Conservation (phyloP, 176 grass and related monocot genomes). For the Thinopyrum elongatum region DNA sequence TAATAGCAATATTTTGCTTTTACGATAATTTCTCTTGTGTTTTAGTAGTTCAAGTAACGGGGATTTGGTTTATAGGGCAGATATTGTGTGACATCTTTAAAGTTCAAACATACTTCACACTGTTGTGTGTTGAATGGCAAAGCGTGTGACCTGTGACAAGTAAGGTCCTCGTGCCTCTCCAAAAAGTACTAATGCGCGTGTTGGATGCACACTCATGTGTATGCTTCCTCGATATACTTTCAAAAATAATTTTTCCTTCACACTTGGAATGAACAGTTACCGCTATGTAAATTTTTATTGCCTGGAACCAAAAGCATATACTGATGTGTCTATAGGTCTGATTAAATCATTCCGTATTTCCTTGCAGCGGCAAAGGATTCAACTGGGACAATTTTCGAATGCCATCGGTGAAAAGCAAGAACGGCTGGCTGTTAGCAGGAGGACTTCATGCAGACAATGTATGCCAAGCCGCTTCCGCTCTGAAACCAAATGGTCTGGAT, state of each 20-base stretch:
- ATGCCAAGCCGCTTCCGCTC: conserved; percentile 34
- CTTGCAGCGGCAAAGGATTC: conserved; percentile 83
- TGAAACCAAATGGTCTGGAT: conserved; percentile 79
- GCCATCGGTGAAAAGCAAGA: conserved; percentile 52
- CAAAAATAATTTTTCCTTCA: background rate
- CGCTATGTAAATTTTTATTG: background rate
- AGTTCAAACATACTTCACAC: background rate
- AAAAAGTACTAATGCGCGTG: background rate
- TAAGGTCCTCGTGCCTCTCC: background rate
- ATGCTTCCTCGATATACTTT: background rate
- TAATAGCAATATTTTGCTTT: background rate
- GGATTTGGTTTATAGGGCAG: background rate
- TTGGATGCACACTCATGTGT: background rate
- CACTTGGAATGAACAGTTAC: background rate
- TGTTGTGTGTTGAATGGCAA: background rate
- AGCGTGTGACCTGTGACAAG: background rate
- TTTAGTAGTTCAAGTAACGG: background rate
- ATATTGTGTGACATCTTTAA: background rate
- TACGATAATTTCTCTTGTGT: background rate
- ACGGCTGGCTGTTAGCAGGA: conserved; percentile 69
- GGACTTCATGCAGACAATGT: conserved; percentile 74
- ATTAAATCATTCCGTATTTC: background rate
- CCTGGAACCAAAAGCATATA: background rate
- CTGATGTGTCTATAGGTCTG: background rate
- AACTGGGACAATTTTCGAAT: conserved; percentile 74